phyloP scores from a whole-genome alignment of 164 flowering plant genomes.

The Chimonanthus praecox region DNA sequence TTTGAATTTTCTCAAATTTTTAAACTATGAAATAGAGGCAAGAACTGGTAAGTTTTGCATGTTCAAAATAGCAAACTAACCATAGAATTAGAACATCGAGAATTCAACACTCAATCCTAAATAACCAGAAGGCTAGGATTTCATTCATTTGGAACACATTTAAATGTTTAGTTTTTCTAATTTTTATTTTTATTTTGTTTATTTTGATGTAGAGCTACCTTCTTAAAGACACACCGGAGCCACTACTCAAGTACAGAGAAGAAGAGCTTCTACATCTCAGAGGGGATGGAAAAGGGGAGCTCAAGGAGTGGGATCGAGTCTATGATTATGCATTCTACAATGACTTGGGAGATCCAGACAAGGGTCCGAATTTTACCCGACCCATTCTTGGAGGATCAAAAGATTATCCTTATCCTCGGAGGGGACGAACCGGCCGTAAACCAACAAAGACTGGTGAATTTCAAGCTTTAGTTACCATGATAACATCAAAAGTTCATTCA shows the following conservation, averaged over 20 bases:
- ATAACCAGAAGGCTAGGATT: too few relatives aligned
- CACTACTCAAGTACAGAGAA: constrained; percentile 50
- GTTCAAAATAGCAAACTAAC: too few relatives aligned
- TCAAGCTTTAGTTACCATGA: background rate
- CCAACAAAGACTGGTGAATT: constrained; percentile 48
- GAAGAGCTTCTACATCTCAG: constrained; percentile 59
- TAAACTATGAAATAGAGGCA: too few relatives aligned
- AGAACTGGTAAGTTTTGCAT: too few relatives aligned
- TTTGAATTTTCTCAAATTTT: too few relatives aligned
- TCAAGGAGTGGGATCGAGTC: constrained; percentile 80
- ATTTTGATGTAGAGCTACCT: constrained; percentile 42
- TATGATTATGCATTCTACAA: constrained; percentile 86
- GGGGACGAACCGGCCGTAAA: constrained; percentile 74
- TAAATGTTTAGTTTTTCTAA: too few relatives aligned
- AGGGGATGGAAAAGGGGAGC: constrained; percentile 57
- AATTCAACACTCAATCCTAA: too few relatives aligned
- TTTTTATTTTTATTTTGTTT: too few relatives aligned
- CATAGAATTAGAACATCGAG: too few relatives aligned
- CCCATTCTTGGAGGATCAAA: constrained; percentile 68
- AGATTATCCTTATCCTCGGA: constrained; percentile 70
- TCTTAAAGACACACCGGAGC: constrained; percentile 57
- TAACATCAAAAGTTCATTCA: too few relatives aligned
- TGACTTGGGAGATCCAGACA: constrained; percentile 68
- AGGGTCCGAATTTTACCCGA: constrained; percentile 42
- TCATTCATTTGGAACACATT: too few relatives aligned